Conservation (phyloP, 1,284 basidiomycete genomes). For the Apiotrichum domesticum region DNA sequence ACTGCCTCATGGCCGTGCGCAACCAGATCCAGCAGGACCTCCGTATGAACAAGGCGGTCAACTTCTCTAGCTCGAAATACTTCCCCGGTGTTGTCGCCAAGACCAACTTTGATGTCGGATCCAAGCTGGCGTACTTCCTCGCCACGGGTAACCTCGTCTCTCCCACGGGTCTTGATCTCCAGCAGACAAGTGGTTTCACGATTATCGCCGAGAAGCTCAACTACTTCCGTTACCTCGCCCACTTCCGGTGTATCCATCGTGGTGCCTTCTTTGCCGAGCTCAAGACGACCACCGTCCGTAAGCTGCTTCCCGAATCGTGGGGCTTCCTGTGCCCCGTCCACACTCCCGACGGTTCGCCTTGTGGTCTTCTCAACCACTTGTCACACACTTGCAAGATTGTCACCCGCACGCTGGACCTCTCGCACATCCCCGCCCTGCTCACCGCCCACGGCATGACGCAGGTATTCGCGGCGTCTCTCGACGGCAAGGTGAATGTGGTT, state of each 20-base stretch:
- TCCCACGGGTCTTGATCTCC: constrained; percentile 89
- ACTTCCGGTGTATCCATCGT: constrained; percentile 97
- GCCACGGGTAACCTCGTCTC: constrained; percentile 96
- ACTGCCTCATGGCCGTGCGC: constrained; percentile 72
- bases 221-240: constrained; percentile 96
- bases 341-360: constrained; percentile 96
- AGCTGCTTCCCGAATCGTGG: constrained; percentile 97
- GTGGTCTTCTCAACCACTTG: constrained; percentile 95
- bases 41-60: constrained; percentile 61
- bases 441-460: constrained; percentile 92
- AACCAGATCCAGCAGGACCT: constrained; percentile 70
- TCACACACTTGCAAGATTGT: constrained; percentile 90
- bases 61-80: constrained; percentile 86
- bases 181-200: constrained; percentile 95
- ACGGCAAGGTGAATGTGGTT: constrained; percentile 74
- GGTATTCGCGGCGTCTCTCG: constrained; percentile 66
- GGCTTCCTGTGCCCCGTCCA: constrained; percentile 99
- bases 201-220: constrained; percentile 99
- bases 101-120: constrained; percentile 87
- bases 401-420: constrained; percentile 67
- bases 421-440: constrained; percentile 76
- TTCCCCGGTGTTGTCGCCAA: constrained; percentile 70
- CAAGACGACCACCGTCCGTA: constrained; percentile 97
- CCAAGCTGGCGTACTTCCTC: constrained; percentile 86
- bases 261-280: constrained; percentile 99